These are phyloP conservation scores for Malus asiatica DNA, from an alignment of 306 rosid species.

Conservation along the genomic window DNA sequence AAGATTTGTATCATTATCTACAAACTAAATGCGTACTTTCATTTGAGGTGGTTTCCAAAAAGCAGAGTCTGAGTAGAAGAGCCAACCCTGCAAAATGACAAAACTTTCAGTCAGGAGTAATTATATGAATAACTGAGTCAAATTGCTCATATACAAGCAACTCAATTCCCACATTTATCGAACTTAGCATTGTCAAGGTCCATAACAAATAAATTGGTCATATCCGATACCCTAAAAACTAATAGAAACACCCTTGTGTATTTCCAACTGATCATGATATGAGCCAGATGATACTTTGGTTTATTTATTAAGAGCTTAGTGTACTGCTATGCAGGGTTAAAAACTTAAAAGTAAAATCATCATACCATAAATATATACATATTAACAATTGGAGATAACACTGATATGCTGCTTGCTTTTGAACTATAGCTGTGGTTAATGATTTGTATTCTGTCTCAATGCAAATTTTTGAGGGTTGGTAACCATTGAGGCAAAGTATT, in stretches of 20 bases:
- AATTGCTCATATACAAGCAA: not conserved
- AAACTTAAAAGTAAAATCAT: not conserved
- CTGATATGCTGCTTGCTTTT: not conserved
- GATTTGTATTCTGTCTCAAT: not conserved
- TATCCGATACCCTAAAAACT: not conserved
- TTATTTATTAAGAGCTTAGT: not conserved
- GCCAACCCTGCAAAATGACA: slow-evolving; percentile 76
- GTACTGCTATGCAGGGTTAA: not conserved
- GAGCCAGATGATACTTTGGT: not conserved
- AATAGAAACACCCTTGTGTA: not conserved
- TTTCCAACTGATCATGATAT: not conserved
- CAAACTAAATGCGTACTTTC: slow-evolving; percentile 44
- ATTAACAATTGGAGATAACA: not conserved
- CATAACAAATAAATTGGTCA: not conserved
- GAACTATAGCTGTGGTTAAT: not conserved
- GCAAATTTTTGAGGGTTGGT: not conserved
- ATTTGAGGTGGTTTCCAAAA: slow-evolving; percentile 97
- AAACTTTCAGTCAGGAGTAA: slow-evolving; percentile 16
- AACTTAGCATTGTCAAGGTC: not conserved
- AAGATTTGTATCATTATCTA: not conserved
- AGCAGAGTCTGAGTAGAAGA: slow-evolving; percentile 71
- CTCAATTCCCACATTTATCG: not conserved
- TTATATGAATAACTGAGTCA: not conserved
- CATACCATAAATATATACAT: not conserved
- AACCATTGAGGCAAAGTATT: not conserved